A percentile compares a stretch with the other conserved stretches of the same genome.
Conservation (phyloP, 257 asterid genomes). For the Linderniella brevidens region DNA sequence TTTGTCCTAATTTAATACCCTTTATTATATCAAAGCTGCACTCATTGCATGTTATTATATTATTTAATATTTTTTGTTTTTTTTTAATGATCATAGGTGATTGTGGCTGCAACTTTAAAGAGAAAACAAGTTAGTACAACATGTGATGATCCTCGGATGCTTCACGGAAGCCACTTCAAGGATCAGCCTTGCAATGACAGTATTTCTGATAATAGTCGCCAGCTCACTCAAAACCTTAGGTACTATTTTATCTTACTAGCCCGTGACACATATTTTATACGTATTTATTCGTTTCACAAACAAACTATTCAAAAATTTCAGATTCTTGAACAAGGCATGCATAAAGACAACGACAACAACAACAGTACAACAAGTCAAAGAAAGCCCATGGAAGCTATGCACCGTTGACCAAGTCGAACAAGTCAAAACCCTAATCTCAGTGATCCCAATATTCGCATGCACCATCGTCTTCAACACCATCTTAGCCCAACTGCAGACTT, state of each 20-base stretch:
- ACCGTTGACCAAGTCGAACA: constrained; percentile 56
- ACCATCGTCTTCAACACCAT: constrained; percentile 87
- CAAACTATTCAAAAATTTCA: too few relatives aligned
- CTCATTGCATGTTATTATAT: neutral
- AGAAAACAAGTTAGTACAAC: constrained; percentile 48
- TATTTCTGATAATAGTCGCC: constrained; percentile 19
- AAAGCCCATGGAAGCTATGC: constrained; percentile 47
- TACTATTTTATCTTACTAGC: too few relatives aligned
- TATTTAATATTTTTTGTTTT: neutral
- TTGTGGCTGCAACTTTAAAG: constrained; percentile 71
- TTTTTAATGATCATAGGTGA: constrained; percentile 26
- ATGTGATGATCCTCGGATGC: constrained; percentile 37
- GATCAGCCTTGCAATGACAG: constrained; percentile 20
- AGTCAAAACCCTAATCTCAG: constrained; percentile 51
- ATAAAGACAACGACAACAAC: constrained; percentile 17
- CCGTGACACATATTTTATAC: too few relatives aligned
- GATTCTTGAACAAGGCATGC: constrained; percentile 93
- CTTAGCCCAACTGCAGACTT: constrained; percentile 80
- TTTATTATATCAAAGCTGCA: too few relatives aligned
- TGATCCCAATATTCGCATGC: constrained; percentile 75
- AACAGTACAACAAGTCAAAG: constrained; percentile 14
- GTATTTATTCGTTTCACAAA: too few relatives aligned
- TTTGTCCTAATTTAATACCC: too few relatives aligned
- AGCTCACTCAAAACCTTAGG: constrained; percentile 56
- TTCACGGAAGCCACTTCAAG: constrained; percentile 30